Conservation (phyloP, 1,139 yeast genomes). For the Suzukiozyma palmioleophila region DNA sequence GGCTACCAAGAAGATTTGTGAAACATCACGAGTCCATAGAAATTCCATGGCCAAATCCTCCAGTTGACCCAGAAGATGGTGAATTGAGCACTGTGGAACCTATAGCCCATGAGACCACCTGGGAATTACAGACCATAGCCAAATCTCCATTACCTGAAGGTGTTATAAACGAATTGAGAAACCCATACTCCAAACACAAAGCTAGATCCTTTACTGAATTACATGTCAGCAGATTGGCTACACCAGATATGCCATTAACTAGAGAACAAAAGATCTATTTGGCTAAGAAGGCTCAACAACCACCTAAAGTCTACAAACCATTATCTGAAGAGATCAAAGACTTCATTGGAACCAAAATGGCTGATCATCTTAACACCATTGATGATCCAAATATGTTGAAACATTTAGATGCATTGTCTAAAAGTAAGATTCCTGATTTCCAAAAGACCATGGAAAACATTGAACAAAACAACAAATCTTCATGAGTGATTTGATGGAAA, state of each 20-base stretch:
- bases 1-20: slow-evolving; percentile 76
- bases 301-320: slow-evolving; percentile 41
- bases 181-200: slow-evolving; percentile 60
- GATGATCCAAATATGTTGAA: slow-evolving; percentile 33
- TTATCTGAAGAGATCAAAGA: slow-evolving; percentile 67
- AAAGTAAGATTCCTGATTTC: slow-evolving; percentile 26
- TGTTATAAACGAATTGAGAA: slow-evolving; percentile 68
- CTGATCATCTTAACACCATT: slow-evolving; percentile 45
- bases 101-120: slow-evolving; percentile 67
- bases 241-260: slow-evolving; percentile 79
- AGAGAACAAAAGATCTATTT: slow-evolving; percentile 59
- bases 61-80: slow-evolving; percentile 54
- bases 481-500: not conserved
- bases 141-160: slow-evolving; percentile 65
- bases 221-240: slow-evolving; percentile 59
- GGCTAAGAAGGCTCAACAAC: slow-evolving; percentile 50
- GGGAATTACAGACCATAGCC: slow-evolving; percentile 64
- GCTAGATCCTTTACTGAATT: slow-evolving; percentile 52
- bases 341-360: slow-evolving; percentile 66
- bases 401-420: slow-evolving; percentile 40
- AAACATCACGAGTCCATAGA: slow-evolving; percentile 61
- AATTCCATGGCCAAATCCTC: slow-evolving; percentile 92
- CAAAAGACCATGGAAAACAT: slow-evolving; percentile 19
- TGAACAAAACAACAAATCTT: slow-evolving; percentile 5
- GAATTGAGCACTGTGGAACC: slow-evolving; percentile 54